These are phyloP conservation scores for Parascedosporium putredinis DNA, from an alignment of 2,329 filamentous ascomycete species.

Conservation along the genomic window DNA sequence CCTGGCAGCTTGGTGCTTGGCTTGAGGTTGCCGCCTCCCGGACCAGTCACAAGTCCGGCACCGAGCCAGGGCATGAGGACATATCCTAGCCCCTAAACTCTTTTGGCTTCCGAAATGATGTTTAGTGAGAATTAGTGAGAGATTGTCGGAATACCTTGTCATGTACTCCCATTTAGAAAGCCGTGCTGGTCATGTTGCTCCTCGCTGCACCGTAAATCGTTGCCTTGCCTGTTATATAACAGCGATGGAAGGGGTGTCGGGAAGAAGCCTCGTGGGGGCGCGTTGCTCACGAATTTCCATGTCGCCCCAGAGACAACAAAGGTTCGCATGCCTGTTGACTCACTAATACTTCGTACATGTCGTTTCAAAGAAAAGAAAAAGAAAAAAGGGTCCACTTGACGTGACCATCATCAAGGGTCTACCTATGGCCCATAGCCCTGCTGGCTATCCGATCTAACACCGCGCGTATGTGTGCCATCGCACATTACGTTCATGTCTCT, in stretches of 20 bases:
- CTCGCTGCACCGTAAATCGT: neutral
- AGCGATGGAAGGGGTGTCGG: neutral
- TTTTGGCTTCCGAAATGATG: neutral
- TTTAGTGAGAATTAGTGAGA: neutral
- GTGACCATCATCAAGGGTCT: too few relatives aligned
- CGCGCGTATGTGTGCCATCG: too few relatives aligned
- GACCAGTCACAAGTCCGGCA: slow-evolving; percentile 3
- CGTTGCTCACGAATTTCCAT: too few relatives aligned
- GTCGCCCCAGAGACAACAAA: too few relatives aligned
- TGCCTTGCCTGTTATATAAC: neutral
- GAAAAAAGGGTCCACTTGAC: too few relatives aligned
- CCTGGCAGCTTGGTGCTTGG: slow-evolving; percentile 2
- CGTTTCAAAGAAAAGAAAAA: too few relatives aligned
- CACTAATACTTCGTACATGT: neutral
- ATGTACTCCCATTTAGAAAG: neutral
- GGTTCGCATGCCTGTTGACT: too few relatives aligned
- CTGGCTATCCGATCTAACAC: too few relatives aligned
- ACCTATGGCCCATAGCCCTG: too few relatives aligned
- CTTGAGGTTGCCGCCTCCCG: slow-evolving; percentile 1
- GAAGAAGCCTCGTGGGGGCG: too few relatives aligned
- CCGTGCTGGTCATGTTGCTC: neutral
- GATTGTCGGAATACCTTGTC: too few relatives aligned
- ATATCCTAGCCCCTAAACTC: neutral
- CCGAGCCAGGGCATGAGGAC: neutral
- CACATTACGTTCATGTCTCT: too few relatives aligned